Conservation (phyloP, 495 filamentous ascomycete species). For the Neurospora sp. region DNA sequence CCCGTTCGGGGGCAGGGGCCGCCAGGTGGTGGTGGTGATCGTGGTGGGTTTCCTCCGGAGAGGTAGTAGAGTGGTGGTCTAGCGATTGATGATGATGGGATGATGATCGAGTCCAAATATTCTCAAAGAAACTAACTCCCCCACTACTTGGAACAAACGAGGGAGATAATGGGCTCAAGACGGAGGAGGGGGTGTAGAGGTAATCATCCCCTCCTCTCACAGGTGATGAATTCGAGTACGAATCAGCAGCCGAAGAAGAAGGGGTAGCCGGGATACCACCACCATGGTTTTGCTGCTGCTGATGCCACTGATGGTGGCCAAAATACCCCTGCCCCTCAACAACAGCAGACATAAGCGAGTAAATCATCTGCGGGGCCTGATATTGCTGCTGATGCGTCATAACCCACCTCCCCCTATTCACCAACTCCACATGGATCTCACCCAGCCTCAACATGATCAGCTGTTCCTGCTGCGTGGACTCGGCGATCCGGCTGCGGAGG, state of each 20-base stretch:
- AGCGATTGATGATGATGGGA: background rate
- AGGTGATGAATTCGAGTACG: background rate
- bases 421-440: conserved; percentile 35
- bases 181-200: background rate
- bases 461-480: conserved; percentile 30
- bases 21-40: background rate
- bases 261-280: background rate
- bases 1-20: background rate
- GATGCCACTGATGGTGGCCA: conserved; percentile 12
- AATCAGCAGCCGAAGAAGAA: background rate
- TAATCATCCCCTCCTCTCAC: background rate
- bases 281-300: background rate
- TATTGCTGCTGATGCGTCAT: conserved; percentile 14
- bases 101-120: conserved; percentile 4
- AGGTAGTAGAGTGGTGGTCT: background rate
- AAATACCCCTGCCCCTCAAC: conserved; percentile 23
- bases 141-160: conserved; percentile 2
- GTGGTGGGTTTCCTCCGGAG: background rate
- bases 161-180: conserved; percentile 5
- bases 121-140: conserved; percentile 3
- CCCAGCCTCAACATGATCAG: conserved; percentile 27
- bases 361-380: background rate
- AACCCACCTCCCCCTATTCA: conserved; percentile 25
- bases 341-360: background rate
- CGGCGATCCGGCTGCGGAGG: conserved; percentile 17